Percentiles rank a stretch among this genome's conserved stretches.
Conservation (phyloP, 148 eudicot genomes). For the Persicaria tinctoria region DNA sequence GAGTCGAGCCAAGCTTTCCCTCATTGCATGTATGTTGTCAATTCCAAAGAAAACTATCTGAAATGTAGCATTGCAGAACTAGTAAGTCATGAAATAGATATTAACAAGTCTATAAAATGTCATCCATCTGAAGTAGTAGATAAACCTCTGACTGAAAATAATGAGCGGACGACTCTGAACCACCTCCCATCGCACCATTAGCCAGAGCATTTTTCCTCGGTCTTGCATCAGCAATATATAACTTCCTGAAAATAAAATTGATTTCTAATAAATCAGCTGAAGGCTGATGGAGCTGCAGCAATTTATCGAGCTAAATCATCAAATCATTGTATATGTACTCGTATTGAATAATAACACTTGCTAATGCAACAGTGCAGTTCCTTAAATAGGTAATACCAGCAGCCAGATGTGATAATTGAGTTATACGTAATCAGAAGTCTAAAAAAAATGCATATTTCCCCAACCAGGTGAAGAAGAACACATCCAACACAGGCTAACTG, state of each 20-base stretch:
- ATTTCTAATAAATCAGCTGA: background rate
- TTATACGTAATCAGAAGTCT: background rate
- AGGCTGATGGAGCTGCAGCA: background rate
- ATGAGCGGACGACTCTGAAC: constrained; percentile 95
- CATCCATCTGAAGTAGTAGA: constrained; percentile 11
- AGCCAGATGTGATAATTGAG: background rate
- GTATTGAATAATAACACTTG: background rate
- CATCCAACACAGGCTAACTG: background rate
- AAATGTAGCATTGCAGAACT: constrained; percentile 17
- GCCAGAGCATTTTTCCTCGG: constrained; percentile 97
- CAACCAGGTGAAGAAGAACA: background rate
- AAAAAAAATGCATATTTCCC: background rate
- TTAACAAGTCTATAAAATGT: background rate
- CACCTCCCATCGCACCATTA: constrained; percentile 99
- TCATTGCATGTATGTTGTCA: constrained; percentile 98
- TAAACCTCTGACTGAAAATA: constrained; percentile 95
- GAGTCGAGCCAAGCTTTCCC: constrained; percentile 92
- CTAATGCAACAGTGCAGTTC: background rate
- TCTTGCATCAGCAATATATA: constrained; percentile 97
- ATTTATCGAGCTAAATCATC: background rate
- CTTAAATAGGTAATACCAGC: background rate
- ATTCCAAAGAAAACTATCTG: constrained; percentile 98
- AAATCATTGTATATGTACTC: background rate
- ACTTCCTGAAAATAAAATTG: constrained; percentile 47
- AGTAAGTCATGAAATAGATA: constrained; percentile 2